phyloP scores from a whole-genome alignment of 805 yeast species.

The Myxozyma neglecta region DNA sequence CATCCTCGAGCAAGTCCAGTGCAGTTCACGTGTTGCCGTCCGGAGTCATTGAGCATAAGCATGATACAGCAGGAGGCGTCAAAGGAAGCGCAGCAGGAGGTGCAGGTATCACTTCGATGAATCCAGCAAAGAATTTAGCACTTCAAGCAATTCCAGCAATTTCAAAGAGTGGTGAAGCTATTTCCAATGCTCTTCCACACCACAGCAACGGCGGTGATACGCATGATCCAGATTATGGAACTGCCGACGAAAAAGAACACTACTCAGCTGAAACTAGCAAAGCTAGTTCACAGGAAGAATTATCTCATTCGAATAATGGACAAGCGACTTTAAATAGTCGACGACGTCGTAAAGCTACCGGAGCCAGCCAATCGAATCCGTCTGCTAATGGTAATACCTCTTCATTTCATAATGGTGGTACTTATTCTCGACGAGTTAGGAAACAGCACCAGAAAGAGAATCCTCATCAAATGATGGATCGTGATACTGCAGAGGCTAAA shows the following conservation, averaged over 20 bases:
- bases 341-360: constrained; percentile 7
- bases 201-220: background rate
- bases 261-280: background rate
- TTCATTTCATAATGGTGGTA: background rate
- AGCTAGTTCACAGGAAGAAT: background rate
- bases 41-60: background rate
- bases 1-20: background rate
- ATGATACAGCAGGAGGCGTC: background rate
- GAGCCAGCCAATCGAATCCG: background rate
- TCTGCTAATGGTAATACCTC: background rate
- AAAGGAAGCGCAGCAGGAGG: constrained; percentile 7
- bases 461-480: constrained; percentile 56
- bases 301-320: background rate
- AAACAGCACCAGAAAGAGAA: constrained; percentile 35
- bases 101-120: background rate
- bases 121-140: background rate
- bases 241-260: background rate
- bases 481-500: constrained; percentile 72
- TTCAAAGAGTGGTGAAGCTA: background rate
- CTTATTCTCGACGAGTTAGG: constrained; percentile 43
- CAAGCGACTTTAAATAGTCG: background rate
- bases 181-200: background rate
- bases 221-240: background rate
- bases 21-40: background rate
- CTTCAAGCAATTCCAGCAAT: background rate